A percentile compares a stretch with the other conserved stretches of the same genome.
Evolutionary conservation across 225 moss, liverwort and hornwort species (phyloP).

Genomic region (Neckera pumila): DNA sequence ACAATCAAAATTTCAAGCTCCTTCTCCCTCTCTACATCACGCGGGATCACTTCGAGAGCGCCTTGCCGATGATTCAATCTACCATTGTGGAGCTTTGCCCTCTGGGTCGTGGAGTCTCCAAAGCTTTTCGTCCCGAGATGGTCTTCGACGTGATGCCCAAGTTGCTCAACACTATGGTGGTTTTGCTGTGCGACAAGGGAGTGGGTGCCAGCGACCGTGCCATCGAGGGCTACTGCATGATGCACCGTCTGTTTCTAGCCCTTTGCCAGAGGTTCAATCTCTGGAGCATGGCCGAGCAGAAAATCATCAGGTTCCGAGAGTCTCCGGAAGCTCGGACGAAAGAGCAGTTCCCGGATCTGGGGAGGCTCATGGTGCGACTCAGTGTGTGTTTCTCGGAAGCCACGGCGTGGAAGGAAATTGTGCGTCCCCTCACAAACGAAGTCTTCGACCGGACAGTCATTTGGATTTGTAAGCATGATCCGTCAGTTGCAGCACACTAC

Average conservation of each 20-base stretch:
- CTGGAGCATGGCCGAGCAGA: not conserved
- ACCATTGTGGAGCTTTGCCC: not conserved
- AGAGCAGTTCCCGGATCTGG: not conserved
- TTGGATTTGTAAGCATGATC: not conserved
- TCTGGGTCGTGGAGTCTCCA: not conserved
- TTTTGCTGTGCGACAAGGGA: slow-evolving; percentile 1
- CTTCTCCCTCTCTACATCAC: slow-evolving; percentile 1
- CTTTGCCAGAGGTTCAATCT: not conserved
- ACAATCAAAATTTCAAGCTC: not conserved
- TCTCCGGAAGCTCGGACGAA: not conserved
- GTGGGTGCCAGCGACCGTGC: not conserved
- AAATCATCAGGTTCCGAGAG: not conserved
- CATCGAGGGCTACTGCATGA: slow-evolving; percentile 3
- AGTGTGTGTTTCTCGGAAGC: not conserved
- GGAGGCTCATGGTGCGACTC: not conserved
- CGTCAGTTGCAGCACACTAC: not conserved
- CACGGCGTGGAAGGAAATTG: not conserved
- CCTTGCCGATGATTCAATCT: not conserved
- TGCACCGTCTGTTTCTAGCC: not conserved
- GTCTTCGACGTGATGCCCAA: slow-evolving; percentile 2
- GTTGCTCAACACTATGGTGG: not conserved
- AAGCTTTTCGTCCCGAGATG: not conserved
- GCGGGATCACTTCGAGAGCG: not conserved
- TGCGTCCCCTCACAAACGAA: not conserved
- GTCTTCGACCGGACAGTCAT: not conserved